Evolutionary conservation across 192 early-diverging fungal genomes (phyloP).

Genomic region (Backusella luteola): DNA sequence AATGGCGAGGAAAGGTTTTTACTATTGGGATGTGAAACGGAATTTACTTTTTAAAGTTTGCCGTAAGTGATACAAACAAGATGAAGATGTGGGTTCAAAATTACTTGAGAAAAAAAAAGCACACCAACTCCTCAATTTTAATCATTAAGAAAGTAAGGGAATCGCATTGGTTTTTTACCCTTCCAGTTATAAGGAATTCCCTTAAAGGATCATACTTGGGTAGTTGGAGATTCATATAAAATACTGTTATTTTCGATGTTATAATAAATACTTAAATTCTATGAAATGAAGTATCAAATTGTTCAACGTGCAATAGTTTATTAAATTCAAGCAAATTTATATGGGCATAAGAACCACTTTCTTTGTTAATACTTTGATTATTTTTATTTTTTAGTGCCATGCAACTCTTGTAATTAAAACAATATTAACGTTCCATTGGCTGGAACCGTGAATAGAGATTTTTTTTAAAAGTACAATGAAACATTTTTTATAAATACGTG

Average conservation of each 20-base stretch:
- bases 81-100: background rate
- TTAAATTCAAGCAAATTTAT: background rate
- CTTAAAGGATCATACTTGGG: background rate
- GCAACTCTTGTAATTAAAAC: background rate
- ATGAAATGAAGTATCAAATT: background rate
- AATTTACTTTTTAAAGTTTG: background rate
- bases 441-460: background rate
- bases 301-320: background rate
- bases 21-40: background rate
- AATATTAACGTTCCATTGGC: background rate
- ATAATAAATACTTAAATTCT: background rate
- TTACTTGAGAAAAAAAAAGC: background rate
- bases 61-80: background rate
- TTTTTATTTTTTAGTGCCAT: background rate
- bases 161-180: background rate
- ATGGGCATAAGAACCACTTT: background rate
- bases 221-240: background rate
- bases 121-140: background rate
- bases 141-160: background rate
- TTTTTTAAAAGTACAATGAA: background rate
- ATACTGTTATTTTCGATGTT: background rate
- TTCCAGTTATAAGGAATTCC: background rate
- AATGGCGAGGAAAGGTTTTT: background rate
- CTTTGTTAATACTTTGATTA: too few species aligned
- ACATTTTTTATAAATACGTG: background rate